A percentile compares a stretch with the other conserved stretches of the same genome.
These are phyloP conservation scores for Spatholobus suberectus DNA, from an alignment of 306 rosid genomes.

Conservation along the genomic window DNA sequence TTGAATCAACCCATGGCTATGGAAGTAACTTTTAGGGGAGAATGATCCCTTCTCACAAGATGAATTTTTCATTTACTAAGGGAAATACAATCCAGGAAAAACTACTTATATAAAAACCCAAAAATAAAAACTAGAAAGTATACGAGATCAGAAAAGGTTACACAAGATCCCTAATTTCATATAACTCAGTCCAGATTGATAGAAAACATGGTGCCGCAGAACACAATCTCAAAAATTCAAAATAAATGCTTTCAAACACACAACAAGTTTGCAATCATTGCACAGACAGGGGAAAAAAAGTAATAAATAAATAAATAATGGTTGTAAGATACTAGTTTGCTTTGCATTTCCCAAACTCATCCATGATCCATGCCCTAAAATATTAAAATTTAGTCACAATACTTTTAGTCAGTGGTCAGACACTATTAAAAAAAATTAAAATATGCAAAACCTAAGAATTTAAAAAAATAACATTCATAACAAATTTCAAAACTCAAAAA, in stretches of 20 bases:
- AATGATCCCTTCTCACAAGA: neutral
- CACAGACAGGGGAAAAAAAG: neutral
- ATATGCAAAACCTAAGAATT: neutral
- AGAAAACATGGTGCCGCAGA: neutral
- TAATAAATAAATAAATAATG: neutral
- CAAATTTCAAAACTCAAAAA: neutral
- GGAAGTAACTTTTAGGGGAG: neutral
- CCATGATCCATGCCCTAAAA: neutral
- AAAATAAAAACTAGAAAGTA: neutral
- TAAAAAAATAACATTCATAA: neutral
- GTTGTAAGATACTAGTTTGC: neutral
- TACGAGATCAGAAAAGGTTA: neutral
- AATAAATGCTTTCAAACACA: neutral
- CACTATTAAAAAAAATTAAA: neutral
- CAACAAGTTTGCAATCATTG: neutral
- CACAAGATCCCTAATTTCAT: neutral
- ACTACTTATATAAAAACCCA: neutral
- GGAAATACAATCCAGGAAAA: neutral
- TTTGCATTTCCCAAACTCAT: neutral
- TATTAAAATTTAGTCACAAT: neutral
- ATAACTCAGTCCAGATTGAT: neutral
- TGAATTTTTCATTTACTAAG: neutral
- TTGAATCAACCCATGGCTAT: neutral
- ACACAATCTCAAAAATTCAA: neutral
- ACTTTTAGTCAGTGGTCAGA: neutral